These are phyloP conservation scores for Chlamydomonas asymmetrica DNA, from an alignment of 139 green algal species.

Conservation along the genomic window DNA sequence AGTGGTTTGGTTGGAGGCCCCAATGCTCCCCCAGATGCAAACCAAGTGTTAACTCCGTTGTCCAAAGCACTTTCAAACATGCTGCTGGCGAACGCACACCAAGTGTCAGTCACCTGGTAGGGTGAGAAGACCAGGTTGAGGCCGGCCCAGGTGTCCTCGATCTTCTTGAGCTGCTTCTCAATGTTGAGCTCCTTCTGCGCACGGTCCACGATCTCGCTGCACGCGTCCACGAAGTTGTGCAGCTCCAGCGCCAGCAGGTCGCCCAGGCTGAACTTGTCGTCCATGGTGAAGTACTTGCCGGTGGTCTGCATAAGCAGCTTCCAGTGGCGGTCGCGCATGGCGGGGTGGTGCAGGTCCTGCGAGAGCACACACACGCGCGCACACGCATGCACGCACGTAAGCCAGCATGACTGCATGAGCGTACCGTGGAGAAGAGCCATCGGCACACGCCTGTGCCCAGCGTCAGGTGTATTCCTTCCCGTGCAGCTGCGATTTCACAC, in stretches of 20 bases:
- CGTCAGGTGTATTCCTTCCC: no score
- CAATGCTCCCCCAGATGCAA: no score
- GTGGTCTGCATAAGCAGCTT: conserved; percentile 82
- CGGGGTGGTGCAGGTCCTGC: conserved; percentile 82
- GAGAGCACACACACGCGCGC: conserved; percentile 38
- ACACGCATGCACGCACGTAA: neutral
- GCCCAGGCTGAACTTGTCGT: conserved; percentile 81
- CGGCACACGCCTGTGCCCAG: no score
- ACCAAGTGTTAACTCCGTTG: no score
- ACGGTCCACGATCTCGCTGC: conserved; percentile 87
- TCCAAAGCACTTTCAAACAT: conserved; percentile 9
- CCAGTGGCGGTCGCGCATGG: conserved; percentile 91
- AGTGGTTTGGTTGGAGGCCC: no score
- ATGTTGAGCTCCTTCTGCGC: conserved; percentile 90
- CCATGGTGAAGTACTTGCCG: conserved; percentile 85
- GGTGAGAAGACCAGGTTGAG: conserved; percentile 69
- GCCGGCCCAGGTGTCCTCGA: conserved; percentile 81
- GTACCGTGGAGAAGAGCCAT: no score
- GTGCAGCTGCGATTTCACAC: no score
- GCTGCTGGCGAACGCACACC: no score
- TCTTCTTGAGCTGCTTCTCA: conserved; percentile 84
- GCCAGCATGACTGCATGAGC: no score
- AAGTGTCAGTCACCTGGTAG: conserved; percentile 64
- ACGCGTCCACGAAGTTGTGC: conserved; percentile 86
- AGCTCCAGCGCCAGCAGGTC: conserved; percentile 83